phyloP scores from a whole-genome alignment of 345 rosid species.

The Combretum micranthum region DNA sequence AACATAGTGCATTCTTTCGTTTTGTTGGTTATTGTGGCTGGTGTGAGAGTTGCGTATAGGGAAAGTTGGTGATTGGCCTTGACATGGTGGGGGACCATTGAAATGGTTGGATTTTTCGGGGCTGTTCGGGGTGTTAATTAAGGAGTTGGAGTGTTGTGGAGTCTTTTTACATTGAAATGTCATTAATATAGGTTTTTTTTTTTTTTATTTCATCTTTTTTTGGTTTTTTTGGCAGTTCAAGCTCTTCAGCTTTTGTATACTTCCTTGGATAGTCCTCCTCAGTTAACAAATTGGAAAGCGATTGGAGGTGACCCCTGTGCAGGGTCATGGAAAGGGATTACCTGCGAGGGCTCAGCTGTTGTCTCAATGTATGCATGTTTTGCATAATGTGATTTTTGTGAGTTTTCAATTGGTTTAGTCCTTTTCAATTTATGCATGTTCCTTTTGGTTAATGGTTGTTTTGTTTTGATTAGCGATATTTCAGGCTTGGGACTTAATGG shows the following conservation, averaged over 20 bases:
- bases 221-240: conserved; percentile 48
- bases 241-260: conserved; percentile 79
- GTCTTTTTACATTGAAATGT: not conserved
- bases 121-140: not conserved
- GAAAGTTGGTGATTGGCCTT: conserved; percentile 2
- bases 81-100: not conserved
- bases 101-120: not conserved
- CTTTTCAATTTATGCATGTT: not conserved
- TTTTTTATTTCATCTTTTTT: not conserved
- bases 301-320: conserved; percentile 88
- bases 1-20: no score
- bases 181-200: not conserved
- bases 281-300: conserved; percentile 82
- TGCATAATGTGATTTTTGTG: conserved; percentile 2
- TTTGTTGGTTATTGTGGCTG: conserved; percentile 2
- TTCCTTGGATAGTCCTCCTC: conserved; percentile 72
- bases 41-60: not conserved
- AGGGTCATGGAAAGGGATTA: conserved; percentile 93
- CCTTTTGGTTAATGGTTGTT: conserved; percentile 11
- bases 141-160: not conserved
- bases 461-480: conserved; percentile 46
- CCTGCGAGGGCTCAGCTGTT: conserved; percentile 81
- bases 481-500: conserved; percentile 78
- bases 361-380: conserved; percentile 57
- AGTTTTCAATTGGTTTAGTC: not conserved